phyloP scores from a whole-genome alignment of 208 protist species.

The Trypanosoma scelopori region DNA sequence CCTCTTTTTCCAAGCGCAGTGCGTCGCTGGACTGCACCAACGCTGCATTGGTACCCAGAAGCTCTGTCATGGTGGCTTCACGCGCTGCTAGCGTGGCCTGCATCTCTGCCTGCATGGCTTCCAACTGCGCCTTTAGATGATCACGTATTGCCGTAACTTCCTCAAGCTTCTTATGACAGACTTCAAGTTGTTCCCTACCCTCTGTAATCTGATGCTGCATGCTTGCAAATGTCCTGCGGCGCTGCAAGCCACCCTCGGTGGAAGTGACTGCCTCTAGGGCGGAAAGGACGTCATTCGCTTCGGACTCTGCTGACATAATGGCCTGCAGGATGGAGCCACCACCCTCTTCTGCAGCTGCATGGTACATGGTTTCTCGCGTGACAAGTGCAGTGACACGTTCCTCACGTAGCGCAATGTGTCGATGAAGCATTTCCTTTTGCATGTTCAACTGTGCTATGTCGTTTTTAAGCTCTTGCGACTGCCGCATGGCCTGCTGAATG shows the following conservation, averaged over 20 bases:
- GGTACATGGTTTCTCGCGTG: slow-evolving; percentile 40
- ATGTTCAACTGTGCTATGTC: slow-evolving; percentile 66
- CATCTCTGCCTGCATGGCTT: slow-evolving; percentile 14
- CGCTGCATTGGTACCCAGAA: slow-evolving; percentile 38
- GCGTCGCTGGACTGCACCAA: slow-evolving; percentile 38
- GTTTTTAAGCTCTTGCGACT: slow-evolving; percentile 69
- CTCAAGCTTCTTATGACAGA: slow-evolving; percentile 10
- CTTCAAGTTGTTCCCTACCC: slow-evolving; percentile 15
- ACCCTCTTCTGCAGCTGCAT: background rate
- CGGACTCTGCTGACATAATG: slow-evolving; percentile 1
- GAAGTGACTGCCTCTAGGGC: background rate
- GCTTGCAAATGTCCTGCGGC: slow-evolving; percentile 6
- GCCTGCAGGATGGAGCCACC: slow-evolving; percentile 3
- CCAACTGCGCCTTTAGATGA: slow-evolving; percentile 11
- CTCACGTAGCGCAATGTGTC: slow-evolving; percentile 61
- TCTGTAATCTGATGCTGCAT: slow-evolving; percentile 11
- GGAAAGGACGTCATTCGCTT: slow-evolving; percentile 13
- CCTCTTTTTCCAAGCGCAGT: slow-evolving; percentile 30
- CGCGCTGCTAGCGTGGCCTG: slow-evolving; percentile 24
- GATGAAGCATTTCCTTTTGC: slow-evolving; percentile 77
- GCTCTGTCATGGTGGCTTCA: slow-evolving; percentile 24
- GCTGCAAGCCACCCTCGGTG: slow-evolving; percentile 8
- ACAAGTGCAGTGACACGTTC: slow-evolving; percentile 55
- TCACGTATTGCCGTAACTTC: slow-evolving; percentile 21
- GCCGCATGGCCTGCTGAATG: slow-evolving; percentile 50